Conservation (phyloP, 75 land plant genomes). For the Picea sitchensis region DNA sequence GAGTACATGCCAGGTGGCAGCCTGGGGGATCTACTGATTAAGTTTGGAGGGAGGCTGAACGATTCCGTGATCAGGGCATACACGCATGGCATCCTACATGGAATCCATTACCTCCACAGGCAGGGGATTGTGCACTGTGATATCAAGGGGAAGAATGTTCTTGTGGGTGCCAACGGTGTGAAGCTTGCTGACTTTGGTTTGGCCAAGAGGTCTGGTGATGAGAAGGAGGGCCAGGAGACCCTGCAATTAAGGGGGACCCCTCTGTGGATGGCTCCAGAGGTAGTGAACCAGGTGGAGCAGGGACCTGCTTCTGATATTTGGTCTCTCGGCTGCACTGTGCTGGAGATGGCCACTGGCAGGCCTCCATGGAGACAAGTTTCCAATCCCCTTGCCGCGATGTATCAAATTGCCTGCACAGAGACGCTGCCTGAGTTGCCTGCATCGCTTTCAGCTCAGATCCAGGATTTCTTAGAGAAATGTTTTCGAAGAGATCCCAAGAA, state of each 20-base stretch:
- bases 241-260: conserved; percentile 29
- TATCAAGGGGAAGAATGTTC: too few species aligned
- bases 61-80: too few species aligned
- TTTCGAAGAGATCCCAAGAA: conserved; percentile 26
- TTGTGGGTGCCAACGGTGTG: too few species aligned
- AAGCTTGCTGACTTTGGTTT: too few species aligned
- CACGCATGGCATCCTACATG: too few species aligned
- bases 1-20: too few species aligned
- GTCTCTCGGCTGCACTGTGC: conserved; percentile 42
- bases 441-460: conserved; percentile 18
- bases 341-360: conserved; percentile 35
- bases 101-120: too few species aligned
- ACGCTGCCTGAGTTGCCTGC: conserved; percentile 22
- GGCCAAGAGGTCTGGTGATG: too few species aligned
- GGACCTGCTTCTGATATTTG: conserved; percentile 35
- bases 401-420: conserved; percentile 24
- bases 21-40: too few species aligned
- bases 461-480: conserved; percentile 36
- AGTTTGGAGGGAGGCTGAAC: too few species aligned
- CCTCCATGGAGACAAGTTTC: conserved; percentile 28
- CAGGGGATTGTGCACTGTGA: too few species aligned
- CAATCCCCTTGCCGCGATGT: conserved; percentile 18
- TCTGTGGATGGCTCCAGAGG: conserved; percentile 43
- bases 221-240: too few species aligned
- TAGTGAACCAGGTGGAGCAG: conserved; percentile 21